These are phyloP conservation scores for Phaffomyces antillensis DNA, from an alignment of 805 yeast species.

Conservation along the genomic window DNA sequence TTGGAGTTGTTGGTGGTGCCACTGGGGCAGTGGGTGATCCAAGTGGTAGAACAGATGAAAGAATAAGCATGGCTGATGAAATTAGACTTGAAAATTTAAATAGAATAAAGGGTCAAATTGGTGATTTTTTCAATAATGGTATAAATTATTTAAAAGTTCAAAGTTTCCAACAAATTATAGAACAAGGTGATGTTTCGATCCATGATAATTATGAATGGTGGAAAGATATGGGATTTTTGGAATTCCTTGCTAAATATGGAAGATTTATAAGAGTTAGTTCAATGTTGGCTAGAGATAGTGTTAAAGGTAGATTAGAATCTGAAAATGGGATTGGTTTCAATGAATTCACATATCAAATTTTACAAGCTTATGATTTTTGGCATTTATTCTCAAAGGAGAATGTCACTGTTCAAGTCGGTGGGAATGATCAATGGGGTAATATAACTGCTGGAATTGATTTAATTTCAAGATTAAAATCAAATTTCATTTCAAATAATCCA, in stretches of 20 bases:
- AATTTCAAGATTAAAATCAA: conserved; percentile 49
- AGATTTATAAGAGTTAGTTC: conserved; percentile 71
- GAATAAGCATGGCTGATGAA: conserved; percentile 48
- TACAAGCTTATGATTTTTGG: conserved; percentile 93
- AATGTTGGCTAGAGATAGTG: conserved; percentile 86
- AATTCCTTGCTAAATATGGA: conserved; percentile 73
- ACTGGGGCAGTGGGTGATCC: conserved; percentile 97
- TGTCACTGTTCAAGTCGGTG: conserved; percentile 82
- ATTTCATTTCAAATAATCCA: conserved; percentile 10
- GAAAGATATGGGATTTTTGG: conserved; percentile 67
- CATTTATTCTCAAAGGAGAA: conserved; percentile 54
- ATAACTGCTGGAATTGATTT: conserved; percentile 93
- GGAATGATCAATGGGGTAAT: conserved; percentile 98
- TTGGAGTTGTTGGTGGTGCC: conserved; percentile 87
- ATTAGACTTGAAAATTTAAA: conserved; percentile 50
- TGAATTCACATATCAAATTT: conserved; percentile 86
- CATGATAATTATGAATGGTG: conserved; percentile 83
- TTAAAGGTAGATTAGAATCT: conserved; percentile 62
- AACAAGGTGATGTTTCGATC: conserved; percentile 35
- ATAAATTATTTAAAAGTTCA: conserved; percentile 44
- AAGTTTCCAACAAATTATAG: conserved; percentile 22
- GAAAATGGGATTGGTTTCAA: conserved; percentile 83
- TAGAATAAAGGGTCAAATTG: conserved; percentile 56
- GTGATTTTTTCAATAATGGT: conserved; percentile 54
- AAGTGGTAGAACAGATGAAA: conserved; percentile 78